Evolutionary conservation across 768 basidiomycete genomes (phyloP).

Genomic region (Hygrophorus pudorinus): DNA sequence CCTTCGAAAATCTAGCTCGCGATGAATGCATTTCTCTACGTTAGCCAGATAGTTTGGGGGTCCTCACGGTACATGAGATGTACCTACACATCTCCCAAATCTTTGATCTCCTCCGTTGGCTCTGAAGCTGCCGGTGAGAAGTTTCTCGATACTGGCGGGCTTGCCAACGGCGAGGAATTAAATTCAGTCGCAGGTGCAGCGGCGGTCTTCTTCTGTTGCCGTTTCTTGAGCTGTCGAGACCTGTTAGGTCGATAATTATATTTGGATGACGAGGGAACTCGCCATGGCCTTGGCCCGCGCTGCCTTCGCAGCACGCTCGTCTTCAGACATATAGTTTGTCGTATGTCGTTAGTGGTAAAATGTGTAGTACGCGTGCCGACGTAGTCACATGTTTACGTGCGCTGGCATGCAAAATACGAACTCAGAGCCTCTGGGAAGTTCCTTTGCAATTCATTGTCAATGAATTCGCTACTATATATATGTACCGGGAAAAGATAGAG

Average conservation of each 20-base stretch:
- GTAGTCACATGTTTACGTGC: background rate
- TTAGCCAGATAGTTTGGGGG: background rate
- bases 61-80: constrained; percentile 8
- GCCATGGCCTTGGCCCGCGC: constrained; percentile 78
- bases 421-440: too few species aligned
- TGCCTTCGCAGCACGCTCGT: constrained; percentile 72
- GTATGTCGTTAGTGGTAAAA: background rate
- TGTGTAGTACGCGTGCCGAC: background rate
- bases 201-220: constrained; percentile 15
- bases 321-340: constrained; percentile 41
- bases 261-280: too few species aligned
- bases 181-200: constrained; percentile 4
- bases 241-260: too few species aligned
- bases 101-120: constrained; percentile 32
- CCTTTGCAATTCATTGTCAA: constrained; percentile 13
- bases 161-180: constrained; percentile 21
- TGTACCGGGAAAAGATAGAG: constrained; percentile 24
- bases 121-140: constrained; percentile 45
- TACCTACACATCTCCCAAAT: constrained; percentile 60
- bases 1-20: constrained; percentile 30
- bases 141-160: constrained; percentile 37
- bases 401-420: too few species aligned
- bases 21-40: too few species aligned
- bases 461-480: constrained; percentile 41
- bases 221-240: constrained; percentile 62